These are phyloP conservation scores for Papiliotrema flavescens DNA, from an alignment of 1,284 basidiomycete genomes.

Conservation along the genomic window DNA sequence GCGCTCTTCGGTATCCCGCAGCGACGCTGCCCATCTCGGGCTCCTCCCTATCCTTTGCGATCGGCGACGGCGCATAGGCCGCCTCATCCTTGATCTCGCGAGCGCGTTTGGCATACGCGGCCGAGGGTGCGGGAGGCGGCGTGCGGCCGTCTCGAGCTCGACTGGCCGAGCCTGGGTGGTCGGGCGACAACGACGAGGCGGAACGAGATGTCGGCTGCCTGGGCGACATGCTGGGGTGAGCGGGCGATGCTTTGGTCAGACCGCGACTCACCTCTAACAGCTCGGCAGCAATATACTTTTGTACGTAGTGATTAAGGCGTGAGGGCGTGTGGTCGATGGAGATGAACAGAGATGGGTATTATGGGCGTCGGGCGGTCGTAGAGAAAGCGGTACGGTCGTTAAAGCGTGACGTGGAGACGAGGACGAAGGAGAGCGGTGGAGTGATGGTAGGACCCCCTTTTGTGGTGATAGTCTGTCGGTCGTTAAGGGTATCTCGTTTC, in stretches of 20 bases:
- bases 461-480: too few relatives aligned
- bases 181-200: slow-evolving; percentile 4
- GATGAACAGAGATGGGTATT: background rate
- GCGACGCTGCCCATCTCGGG: slow-evolving; percentile 23
- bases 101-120: slow-evolving; percentile 52
- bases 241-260: background rate
- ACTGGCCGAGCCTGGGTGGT: background rate
- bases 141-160: slow-evolving; percentile 13
- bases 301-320: background rate
- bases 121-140: slow-evolving; percentile 16
- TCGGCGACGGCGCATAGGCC: slow-evolving; percentile 66
- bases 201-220: background rate
- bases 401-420: too few relatives aligned
- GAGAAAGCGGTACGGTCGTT: too few relatives aligned
- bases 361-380: background rate
- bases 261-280: background rate
- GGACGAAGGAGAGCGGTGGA: too few relatives aligned
- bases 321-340: background rate
- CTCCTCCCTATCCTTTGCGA: slow-evolving; percentile 56
- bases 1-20: slow-evolving; percentile 38
- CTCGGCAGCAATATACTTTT: background rate
- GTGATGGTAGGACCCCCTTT: too few relatives aligned
- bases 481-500: too few relatives aligned
- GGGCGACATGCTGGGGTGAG: background rate
- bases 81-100: slow-evolving; percentile 70